phyloP scores from a whole-genome alignment of 352 stramenopile species.

The Pythium periplocum region DNA sequence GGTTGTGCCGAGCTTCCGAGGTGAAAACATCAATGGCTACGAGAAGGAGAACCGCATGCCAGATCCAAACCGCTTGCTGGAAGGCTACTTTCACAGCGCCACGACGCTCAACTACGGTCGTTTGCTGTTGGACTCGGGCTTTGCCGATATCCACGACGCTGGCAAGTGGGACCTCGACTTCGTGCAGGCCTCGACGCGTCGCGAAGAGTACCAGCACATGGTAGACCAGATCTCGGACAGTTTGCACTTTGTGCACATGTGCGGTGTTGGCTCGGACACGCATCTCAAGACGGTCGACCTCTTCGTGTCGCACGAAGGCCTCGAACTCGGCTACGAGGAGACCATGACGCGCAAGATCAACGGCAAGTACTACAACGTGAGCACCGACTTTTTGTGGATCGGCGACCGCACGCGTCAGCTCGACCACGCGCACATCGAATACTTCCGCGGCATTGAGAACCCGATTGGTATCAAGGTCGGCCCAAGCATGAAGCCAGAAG shows the following conservation, averaged over 20 bases:
- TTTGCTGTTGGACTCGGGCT: slow-evolving; percentile 92
- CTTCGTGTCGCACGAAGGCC: slow-evolving; percentile 98
- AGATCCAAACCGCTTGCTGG: slow-evolving; percentile 92
- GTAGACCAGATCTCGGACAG: slow-evolving; percentile 96
- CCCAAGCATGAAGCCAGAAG: slow-evolving; percentile 92
- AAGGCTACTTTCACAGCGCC: slow-evolving; percentile 97
- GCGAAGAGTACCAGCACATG: slow-evolving; percentile 94
- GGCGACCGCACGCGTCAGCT: slow-evolving; percentile 97
- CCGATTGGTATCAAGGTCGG: slow-evolving; percentile 98
- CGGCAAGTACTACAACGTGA: slow-evolving; percentile 97
- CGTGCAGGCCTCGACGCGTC: slow-evolving; percentile 93
- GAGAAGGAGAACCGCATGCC: slow-evolving; percentile 90
- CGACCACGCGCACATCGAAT: slow-evolving; percentile 98
- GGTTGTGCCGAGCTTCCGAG: slow-evolving; percentile 93
- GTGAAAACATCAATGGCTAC: slow-evolving; percentile 98
- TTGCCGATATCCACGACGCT: slow-evolving; percentile 95
- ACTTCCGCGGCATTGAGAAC: slow-evolving; percentile 97
- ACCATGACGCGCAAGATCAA: slow-evolving; percentile 94
- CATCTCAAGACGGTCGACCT: slow-evolving; percentile 95
- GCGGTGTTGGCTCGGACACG: slow-evolving; percentile 90
- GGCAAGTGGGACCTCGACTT: slow-evolving; percentile 98
- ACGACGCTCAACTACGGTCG: slow-evolving; percentile 97
- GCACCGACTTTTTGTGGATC: slow-evolving; percentile 98
- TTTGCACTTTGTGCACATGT: slow-evolving; percentile 95
- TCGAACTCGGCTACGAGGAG: slow-evolving; percentile 97